Evolutionary conservation across 306 rosid genomes (phyloP).

Genomic region (Quercus variabilis): DNA sequence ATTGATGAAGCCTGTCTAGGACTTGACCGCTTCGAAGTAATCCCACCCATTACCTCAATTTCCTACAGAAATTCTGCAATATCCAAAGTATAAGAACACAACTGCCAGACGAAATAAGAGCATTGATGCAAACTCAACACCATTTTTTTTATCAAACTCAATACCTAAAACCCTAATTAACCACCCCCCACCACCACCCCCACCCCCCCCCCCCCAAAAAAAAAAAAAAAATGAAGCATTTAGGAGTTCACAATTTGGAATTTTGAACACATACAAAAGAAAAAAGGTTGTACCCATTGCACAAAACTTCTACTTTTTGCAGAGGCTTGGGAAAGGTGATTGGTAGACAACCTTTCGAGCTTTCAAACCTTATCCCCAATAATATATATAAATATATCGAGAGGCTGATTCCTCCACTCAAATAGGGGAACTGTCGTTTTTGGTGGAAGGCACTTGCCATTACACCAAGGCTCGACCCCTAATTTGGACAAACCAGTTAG

Average conservation of each 20-base stretch:
- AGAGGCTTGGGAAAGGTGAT: no score
- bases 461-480: no score
- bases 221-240: neutral
- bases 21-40: conserved; percentile 50
- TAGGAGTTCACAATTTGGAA: neutral
- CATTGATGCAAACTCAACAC: conserved; percentile 15
- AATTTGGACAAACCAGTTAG: neutral
- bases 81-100: neutral
- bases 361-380: no score
- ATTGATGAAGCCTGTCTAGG: conserved; percentile 36
- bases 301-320: no score
- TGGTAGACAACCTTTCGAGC: no score
- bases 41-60: conserved; percentile 68
- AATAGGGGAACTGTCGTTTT: no score
- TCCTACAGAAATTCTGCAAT: conserved; percentile 26
- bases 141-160: neutral
- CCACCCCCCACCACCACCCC: no score
- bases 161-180: neutral
- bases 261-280: neutral
- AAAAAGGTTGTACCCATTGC: no score
- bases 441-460: no score
- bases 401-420: no score
- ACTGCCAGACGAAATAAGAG: neutral
- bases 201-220: no score
- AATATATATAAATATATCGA: no score